These are phyloP conservation scores for Aspergillus cejpii DNA, from an alignment of 2,329 filamentous ascomycete genomes.

Conservation along the genomic window DNA sequence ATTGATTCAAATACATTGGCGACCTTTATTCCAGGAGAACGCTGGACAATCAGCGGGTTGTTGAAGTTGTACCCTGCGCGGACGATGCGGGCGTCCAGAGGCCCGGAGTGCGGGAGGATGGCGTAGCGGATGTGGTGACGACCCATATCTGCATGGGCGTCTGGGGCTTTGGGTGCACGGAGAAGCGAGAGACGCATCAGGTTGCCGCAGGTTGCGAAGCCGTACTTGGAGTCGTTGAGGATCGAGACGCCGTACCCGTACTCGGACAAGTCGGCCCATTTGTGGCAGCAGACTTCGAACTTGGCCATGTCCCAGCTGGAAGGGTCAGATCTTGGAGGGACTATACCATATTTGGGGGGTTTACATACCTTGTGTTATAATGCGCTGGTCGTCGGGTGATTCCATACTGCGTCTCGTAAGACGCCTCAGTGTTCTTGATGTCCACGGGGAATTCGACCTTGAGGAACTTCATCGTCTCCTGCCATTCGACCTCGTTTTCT, in stretches of 20 bases:
- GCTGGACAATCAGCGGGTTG: slow-evolving; percentile 60
- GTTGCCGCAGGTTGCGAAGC: slow-evolving; percentile 83
- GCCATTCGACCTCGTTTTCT: slow-evolving; percentile 87
- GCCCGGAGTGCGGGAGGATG: slow-evolving; percentile 74
- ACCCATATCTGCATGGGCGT: slow-evolving; percentile 92
- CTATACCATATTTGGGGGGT: neutral
- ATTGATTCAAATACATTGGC: slow-evolving; percentile 49
- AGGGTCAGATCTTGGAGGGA: slow-evolving; percentile 20
- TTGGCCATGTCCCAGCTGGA: slow-evolving; percentile 88
- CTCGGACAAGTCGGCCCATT: slow-evolving; percentile 86
- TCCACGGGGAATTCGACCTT: slow-evolving; percentile 98
- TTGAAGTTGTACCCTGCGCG: slow-evolving; percentile 87
- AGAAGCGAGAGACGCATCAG: slow-evolving; percentile 84
- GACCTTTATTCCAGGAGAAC: slow-evolving; percentile 24
- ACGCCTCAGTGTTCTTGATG: slow-evolving; percentile 82
- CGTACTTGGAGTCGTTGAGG: slow-evolving; percentile 92
- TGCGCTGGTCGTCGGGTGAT: slow-evolving; percentile 85
- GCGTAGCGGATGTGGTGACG: slow-evolving; percentile 81
- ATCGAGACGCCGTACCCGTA: slow-evolving; percentile 84
- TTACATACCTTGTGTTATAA: slow-evolving; percentile 75
- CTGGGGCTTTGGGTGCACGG: slow-evolving; percentile 83
- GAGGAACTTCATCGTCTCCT: slow-evolving; percentile 93
- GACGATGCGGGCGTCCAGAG: slow-evolving; percentile 65
- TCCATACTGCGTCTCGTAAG: slow-evolving; percentile 92
- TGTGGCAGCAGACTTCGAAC: slow-evolving; percentile 94